Base-by-base conservation (phyloP, 768 basidiomycete genomes). In the Gymnopilus dilepis region DNA sequence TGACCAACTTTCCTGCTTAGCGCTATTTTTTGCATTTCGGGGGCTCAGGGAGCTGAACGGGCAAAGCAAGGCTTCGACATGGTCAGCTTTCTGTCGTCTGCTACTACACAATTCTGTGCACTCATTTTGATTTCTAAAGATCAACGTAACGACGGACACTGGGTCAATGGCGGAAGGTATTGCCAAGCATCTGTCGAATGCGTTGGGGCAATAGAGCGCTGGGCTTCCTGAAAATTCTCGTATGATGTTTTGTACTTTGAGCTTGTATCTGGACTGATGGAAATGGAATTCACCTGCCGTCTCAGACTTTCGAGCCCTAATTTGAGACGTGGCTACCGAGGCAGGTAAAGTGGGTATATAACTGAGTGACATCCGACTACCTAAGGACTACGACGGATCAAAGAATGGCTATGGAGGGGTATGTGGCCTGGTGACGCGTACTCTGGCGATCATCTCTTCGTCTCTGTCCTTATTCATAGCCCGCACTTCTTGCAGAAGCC, bases 401-500 rank as follows among this genome's bases (percentile, higher is more conserved):
- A 12, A 2, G 26, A 8, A n/a, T 2, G 21, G 22, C 53, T 53
- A 55, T 30, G 31, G 33, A 45, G 65, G 65, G 0, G 65, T 63
- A 13, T 48, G 48, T 21, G 65, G 65, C 34, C 61, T 54, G 43
- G 61, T 56, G 33, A 63, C 60, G 45, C 68, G 58, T 38, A 69
- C 63, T 8, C 68, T 61, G 6, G 68, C 65, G 51, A 74, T 69
- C 61, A 82, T 66, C 1, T 76, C 71, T 45, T 82, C 81, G 43
- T 81, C 81, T 58, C 81, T 69, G 34, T 70, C 74, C 57, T 74
- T 72, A 15, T 74, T 78, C 83, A 84, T 87, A 60, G 76, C 77
- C 41, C 80, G 76, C 59, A 87, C 87, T 69, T 88, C 86, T 52
- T 80, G 80, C 60, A 89, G 65, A 42, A 91, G 66, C 59, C 82